These are phyloP conservation scores for Aspergillus saccharolyticus DNA, from an alignment of 495 filamentous ascomycete species.

Conservation along the genomic window DNA sequence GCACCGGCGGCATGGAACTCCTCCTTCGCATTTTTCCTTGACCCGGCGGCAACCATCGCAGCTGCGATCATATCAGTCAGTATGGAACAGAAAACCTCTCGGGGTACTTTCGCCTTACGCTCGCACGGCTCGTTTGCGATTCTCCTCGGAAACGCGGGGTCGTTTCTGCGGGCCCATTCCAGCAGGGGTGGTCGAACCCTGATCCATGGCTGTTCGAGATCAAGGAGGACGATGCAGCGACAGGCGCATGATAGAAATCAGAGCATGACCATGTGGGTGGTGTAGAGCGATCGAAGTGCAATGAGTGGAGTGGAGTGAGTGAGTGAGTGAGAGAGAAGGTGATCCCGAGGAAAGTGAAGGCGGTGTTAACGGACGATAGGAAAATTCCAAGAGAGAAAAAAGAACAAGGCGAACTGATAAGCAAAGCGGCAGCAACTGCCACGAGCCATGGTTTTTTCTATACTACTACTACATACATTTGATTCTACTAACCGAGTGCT, in stretches of 20 bases:
- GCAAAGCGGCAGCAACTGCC: neutral
- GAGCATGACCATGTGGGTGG: neutral
- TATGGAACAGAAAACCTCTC: neutral
- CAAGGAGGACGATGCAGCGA: constrained; percentile 16
- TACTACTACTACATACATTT: no score
- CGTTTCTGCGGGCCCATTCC: constrained; percentile 37
- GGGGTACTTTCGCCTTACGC: constrained; percentile 26
- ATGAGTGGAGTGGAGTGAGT: neutral
- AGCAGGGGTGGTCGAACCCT: constrained; percentile 25
- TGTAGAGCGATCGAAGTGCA: neutral
- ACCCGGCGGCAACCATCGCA: constrained; percentile 47
- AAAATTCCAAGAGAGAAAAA: neutral
- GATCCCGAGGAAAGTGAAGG: neutral
- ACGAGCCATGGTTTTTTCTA: neutral
- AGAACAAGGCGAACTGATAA: constrained; percentile 8
- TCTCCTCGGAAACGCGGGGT: constrained; percentile 45
- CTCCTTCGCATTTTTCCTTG: constrained; percentile 50
- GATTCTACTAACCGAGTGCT: no score
- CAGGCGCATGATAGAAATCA: constrained; percentile 16
- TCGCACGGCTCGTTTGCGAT: constrained; percentile 46
- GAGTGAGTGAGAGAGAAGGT: neutral
- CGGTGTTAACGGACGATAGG: neutral
- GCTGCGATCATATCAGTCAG: constrained; percentile 20
- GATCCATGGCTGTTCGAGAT: constrained; percentile 22
- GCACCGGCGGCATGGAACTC: constrained; percentile 47